Base-by-base conservation (phyloP, 169 alveolate species). In the Plasmodium berghei region DNA sequence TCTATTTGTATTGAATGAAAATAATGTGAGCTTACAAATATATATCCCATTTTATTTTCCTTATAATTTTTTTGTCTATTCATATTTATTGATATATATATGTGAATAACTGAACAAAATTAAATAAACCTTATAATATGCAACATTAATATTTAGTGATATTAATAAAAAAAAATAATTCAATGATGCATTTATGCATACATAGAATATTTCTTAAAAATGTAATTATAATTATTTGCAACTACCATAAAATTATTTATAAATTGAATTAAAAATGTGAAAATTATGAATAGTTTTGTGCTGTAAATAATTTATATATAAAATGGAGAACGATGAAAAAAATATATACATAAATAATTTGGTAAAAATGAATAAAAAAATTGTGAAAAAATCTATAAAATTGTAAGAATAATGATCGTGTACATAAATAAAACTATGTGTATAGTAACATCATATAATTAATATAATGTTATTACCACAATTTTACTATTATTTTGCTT, bases 221-320 rank as follows among this genome's bases (percentile, higher is more conserved):
- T 5, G 5, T 1, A 34, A 34, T 34, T 34, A 34, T 34, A 34
- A 34, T 34, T 34, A 34, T 34, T 34, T 34, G 42, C 42, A 34
- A 34, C 42, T 18, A 59, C 61, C 62, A 40, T 58, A 56, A 6
- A 73, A 2, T 73, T 42, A 73, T 73, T 59, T 73, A 42, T 73
- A 73, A 59, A 72, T 55, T 26, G 9, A 28, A 45, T 73, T 73
- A 73, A 73, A 73, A 59, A 73, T 73, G 58, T n/a, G 46, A 16
- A 59, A 73, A 34, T 72, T 72, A 72, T 20, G 26, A 45, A 73
- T 12, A 42, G 46, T 45, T 58, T 58, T 58, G 67, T 58, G 58
- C 67, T 59, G 58, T 56, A 73, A 58, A 45, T 54, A 55, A n/a
- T 59, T 73, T 73, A 28, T 58, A 56, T 73, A 73, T 42, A 26